Base-by-base conservation (phyloP, 2,329 filamentous ascomycete species). In the Beauveria caledonica region DNA sequence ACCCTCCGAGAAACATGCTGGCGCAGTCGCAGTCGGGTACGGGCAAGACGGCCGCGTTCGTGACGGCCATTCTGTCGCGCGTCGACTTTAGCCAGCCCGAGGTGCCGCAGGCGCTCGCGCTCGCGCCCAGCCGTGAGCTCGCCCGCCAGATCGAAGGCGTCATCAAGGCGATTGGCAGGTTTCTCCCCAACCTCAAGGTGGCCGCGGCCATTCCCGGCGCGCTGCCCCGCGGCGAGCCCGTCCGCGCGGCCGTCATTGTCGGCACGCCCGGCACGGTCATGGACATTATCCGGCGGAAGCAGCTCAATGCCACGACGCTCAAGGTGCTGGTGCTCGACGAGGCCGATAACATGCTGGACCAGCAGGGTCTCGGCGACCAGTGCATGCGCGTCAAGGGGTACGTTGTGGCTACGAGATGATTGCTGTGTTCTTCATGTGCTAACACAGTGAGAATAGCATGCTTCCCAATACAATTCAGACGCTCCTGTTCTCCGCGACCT, bases 11-110 rank as follows among this genome's bases (percentile, higher is more conserved):
- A 65, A 97, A 97, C 75, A 89, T 99, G 83, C 93, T 99, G 70
- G 94, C 92, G 3, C 94, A 99, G 76, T 99, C 94, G n/a, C 94
- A 99, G 74, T 99, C 94, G 2, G 94, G 94, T 67, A 99, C 94
- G 21, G 94, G 94, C 70, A 99, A 99, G 80, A 99, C 94, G 0
- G 94, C 92, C 21, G 94, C 94, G 23, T 99, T 99, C 73, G 90
- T 94, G 50, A 87, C 96, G 63, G 96, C 96, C 63, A 89, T 96
- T 63, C 82, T 99, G 45, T 89, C 89, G 62, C 90, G 94, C 64
- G 77, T 97, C 70, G 91, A 99, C 69, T 83, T 92, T 62, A 78
- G 70, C 56, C 81, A 83, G 64, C 80, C 86, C 21, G 77, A 84
- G 29, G 80, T 83, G 65, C 92, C 93, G 1, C 94, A 99, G 76